Conservation (phyloP, 2,329 filamentous ascomycete species). For the Ophiocordyceps camponoti-rufipedis region DNA sequence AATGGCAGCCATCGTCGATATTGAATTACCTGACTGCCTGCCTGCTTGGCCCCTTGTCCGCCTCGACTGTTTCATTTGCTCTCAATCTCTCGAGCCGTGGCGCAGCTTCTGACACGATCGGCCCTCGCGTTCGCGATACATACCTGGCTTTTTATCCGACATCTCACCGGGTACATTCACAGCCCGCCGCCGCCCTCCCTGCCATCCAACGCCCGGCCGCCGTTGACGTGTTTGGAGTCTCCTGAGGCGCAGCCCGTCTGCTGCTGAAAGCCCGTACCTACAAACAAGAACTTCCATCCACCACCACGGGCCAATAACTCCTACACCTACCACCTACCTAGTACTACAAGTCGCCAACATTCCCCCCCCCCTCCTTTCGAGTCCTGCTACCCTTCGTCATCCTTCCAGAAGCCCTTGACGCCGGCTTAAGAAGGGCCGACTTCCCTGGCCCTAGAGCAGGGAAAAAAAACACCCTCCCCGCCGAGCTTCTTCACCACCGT, state of each 20-base stretch:
- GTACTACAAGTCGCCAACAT: too few relatives aligned
- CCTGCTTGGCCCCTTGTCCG: neutral
- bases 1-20: too few relatives aligned
- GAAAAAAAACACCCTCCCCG: neutral
- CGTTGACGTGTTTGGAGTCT: neutral
- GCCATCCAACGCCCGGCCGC: neutral
- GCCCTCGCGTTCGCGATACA: neutral
- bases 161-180: neutral
- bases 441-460: neutral
- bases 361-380: too few relatives aligned
- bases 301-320: too few relatives aligned
- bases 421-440: constrained; percentile 2
- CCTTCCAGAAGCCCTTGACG: constrained; percentile 3
- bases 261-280: too few relatives aligned
- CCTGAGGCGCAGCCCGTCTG: too few relatives aligned
- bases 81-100: neutral
- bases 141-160: neutral
- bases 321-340: too few relatives aligned
- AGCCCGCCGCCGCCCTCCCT: neutral
- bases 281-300: too few relatives aligned
- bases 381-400: neutral
- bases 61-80: neutral
- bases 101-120: neutral
- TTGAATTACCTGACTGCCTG: neutral
- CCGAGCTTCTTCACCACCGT: neutral